These are phyloP conservation scores for Globisporangium megalacanthum DNA, from an alignment of 352 stramenopile species.

Conservation along the genomic window DNA sequence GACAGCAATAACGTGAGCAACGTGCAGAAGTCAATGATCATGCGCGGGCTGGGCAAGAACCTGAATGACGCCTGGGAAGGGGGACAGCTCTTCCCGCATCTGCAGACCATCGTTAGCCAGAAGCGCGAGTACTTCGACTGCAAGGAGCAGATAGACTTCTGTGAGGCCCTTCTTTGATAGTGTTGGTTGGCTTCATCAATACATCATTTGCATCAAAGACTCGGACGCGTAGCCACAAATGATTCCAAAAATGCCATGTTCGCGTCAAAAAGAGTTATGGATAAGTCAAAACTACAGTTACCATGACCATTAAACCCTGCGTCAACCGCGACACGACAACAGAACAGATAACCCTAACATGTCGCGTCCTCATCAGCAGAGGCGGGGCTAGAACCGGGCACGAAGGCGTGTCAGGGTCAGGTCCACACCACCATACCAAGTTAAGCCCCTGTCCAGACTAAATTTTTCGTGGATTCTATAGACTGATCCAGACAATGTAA, in stretches of 20 bases:
- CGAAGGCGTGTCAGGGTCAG: neutral
- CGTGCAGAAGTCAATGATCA: constrained; percentile 18
- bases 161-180: no score
- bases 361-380: neutral
- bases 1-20: constrained; percentile 12
- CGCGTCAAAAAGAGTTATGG: no score
- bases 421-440: neutral
- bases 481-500: no score
- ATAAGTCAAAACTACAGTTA: no score
- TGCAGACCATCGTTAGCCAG: constrained; percentile 11
- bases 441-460: neutral
- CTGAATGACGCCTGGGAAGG: constrained; percentile 11
- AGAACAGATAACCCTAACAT: neutral
- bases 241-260: no score
- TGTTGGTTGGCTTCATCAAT: no score
- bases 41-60: constrained; percentile 10
- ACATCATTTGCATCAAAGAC: no score
- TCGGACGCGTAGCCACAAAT: no score
- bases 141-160: constrained; percentile 9
- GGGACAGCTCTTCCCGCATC: constrained; percentile 9
- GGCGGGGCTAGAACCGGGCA: neutral
- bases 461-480: neutral
- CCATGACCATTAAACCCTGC: no score
- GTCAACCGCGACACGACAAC: neutral
- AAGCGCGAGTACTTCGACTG: constrained; percentile 12